These are phyloP conservation scores for Nymphaea thermarum DNA, from an alignment of 164 flowering plant genomes.

Conservation along the genomic window DNA sequence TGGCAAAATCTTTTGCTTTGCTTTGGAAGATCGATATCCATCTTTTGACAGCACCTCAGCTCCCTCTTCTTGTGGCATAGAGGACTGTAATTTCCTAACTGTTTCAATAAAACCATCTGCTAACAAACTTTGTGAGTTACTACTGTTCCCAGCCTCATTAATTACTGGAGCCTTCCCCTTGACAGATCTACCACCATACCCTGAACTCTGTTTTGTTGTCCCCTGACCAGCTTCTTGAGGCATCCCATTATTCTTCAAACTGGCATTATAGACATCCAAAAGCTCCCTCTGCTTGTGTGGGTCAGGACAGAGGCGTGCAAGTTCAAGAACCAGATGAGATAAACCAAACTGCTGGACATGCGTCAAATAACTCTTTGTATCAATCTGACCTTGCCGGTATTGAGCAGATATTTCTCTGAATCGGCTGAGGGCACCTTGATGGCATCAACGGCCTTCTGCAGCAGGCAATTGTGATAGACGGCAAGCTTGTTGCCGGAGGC, in stretches of 20 bases:
- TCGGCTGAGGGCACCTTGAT: too few species aligned
- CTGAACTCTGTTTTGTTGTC: constrained; percentile 7
- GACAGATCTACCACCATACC: constrained; percentile 15
- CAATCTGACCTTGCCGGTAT: constrained; percentile 60
- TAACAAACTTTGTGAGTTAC: constrained; percentile 22
- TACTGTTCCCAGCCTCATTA: constrained; percentile 7
- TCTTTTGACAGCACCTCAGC: constrained; percentile 59
- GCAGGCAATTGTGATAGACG: too few species aligned
- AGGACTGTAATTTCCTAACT: constrained; percentile 50
- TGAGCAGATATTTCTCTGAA: constrained; percentile 62
- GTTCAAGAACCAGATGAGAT: constrained; percentile 68
- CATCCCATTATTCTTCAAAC: constrained; percentile 12
- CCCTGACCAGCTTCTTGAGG: constrained; percentile 14
- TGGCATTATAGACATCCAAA: constrained; percentile 48
- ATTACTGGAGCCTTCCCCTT: constrained; percentile 47
- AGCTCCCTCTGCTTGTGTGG: constrained; percentile 68
- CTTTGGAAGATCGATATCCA: constrained; percentile 55
- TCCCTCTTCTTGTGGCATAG: constrained; percentile 30
- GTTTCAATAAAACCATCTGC: constrained; percentile 45
- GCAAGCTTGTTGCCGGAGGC: too few species aligned
- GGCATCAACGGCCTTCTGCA: too few species aligned
- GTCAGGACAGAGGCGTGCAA: constrained; percentile 83
- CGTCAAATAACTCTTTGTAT: constrained; percentile 38
- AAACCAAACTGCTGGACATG: constrained; percentile 64
- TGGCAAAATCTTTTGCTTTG: constrained; percentile 24